These are phyloP conservation scores for Cercospora berteroae DNA, from an alignment of 2,329 filamentous ascomycete species.

Conservation along the genomic window DNA sequence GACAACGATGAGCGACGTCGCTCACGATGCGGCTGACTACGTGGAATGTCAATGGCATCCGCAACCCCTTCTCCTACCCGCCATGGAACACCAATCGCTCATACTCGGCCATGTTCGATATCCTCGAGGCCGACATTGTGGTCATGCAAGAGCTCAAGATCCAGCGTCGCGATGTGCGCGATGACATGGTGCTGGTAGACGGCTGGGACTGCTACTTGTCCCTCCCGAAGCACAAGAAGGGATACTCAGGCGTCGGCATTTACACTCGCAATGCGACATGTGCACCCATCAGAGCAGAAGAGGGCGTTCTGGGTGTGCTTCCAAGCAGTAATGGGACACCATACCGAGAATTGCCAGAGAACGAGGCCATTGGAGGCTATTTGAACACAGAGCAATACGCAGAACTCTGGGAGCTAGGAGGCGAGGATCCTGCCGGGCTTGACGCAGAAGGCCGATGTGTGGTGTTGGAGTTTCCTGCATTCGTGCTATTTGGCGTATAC, in stretches of 20 bases:
- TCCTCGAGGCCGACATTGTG: constrained; percentile 86
- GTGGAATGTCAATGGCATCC: constrained; percentile 55
- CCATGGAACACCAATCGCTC: constrained; percentile 51
- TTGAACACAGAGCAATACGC: constrained; percentile 67
- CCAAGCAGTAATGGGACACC: constrained; percentile 66
- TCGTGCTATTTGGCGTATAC: constrained; percentile 90
- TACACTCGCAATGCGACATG: constrained; percentile 89
- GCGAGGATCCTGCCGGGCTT: constrained; percentile 66
- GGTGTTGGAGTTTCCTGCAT: constrained; percentile 88
- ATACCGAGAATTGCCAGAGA: constrained; percentile 71
- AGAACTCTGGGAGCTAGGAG: constrained; percentile 41
- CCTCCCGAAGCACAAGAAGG: constrained; percentile 89
- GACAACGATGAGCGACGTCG: constrained; percentile 5
- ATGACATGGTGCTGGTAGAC: constrained; percentile 92
- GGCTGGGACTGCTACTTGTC: constrained; percentile 98
- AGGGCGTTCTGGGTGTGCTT: constrained; percentile 84
- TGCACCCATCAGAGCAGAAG: constrained; percentile 83
- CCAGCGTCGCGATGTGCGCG: constrained; percentile 82
- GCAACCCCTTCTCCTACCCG: constrained; percentile 54
- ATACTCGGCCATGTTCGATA: constrained; percentile 80
- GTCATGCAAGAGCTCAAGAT: constrained; percentile 97
- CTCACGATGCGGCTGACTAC: constrained; percentile 41
- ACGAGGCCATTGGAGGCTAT: constrained; percentile 85
- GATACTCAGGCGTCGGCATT: constrained; percentile 92
- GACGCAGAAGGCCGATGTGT: constrained; percentile 92